phyloP scores from a whole-genome alignment of 1,139 yeast genomes.

The Candida sanyaensis region DNA sequence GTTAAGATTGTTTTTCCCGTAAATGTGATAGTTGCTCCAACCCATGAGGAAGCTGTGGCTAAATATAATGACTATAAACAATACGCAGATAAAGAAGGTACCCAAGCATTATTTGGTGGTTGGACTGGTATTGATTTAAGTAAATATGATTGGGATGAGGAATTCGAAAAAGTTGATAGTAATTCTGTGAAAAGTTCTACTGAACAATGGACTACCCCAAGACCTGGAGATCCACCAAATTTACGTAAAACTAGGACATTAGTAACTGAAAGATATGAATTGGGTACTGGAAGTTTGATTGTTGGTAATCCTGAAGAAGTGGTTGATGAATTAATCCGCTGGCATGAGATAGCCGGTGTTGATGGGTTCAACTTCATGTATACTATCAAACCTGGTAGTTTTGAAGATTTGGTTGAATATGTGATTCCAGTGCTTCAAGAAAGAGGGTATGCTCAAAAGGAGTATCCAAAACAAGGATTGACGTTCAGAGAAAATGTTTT shows the following conservation, averaged over 20 bases:
- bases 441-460: conserved; percentile 24
- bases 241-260: conserved; percentile 23
- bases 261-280: conserved; percentile 19
- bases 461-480: conserved; percentile 22
- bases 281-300: conserved; percentile 25
- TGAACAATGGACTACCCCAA: conserved; percentile 25
- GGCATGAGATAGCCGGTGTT: conserved; percentile 26
- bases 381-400: conserved; percentile 23
- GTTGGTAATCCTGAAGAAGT: conserved; percentile 23
- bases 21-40: conserved; percentile 29
- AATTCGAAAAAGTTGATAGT: conserved; percentile 22
- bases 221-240: conserved; percentile 23
- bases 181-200: conserved; percentile 26
- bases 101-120: conserved; percentile 33
- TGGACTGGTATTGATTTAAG: conserved; percentile 34
- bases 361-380: conserved; percentile 27
- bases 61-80: conserved; percentile 26
- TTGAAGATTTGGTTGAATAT: conserved; percentile 23
- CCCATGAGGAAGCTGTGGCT: conserved; percentile 32
- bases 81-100: conserved; percentile 34
- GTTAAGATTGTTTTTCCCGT: conserved; percentile 28
- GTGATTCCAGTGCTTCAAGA: conserved; percentile 22
- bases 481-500: conserved; percentile 22
- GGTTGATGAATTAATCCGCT: conserved; percentile 24
- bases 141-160: conserved; percentile 26